Evolutionary conservation across 306 rosid species (phyloP), one percentile per base, ranked within the genome.

Genomic region (Gastrolobium villosum): DNA sequence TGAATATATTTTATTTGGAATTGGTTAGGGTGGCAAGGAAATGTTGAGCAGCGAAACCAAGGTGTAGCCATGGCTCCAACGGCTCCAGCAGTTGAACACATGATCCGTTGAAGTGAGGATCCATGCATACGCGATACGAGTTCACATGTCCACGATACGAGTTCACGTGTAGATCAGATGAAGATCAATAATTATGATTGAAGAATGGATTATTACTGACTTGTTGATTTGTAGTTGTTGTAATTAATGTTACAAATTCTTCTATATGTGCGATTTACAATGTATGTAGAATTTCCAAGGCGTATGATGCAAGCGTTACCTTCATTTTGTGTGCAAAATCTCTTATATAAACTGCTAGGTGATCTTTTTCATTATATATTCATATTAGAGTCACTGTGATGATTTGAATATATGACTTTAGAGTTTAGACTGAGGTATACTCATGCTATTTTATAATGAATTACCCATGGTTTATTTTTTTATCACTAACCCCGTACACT

Each of bases 1-100:
- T 70, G 26, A 71, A 32, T 62, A 1, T 36, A 44, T 75, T 35
- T 41, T 10, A 13, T 45, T 68, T 68, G 76, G 20, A 20, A 46
- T n/a, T 79, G 61, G 8, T 5, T 3, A 84, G 88, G 88, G 14
- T 86, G 89, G 86, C 56, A 82, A 7, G 89, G 77, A 44, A 82
- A 86, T 52, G 70, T 79, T 13, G 80, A 82, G 53, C 73, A 15
- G 34, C 45, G 80, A 28, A 75, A 20, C 62, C 26, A 35, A 0
- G 82, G 59, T 10, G 43, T 52, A 13, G n/a, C 26, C n/a, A 44
- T 36, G 75, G 3, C 10, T 5, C 31, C 86, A 50, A 30, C 59
- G 0, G 79, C 80, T 35, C 84, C 87, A 10, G 1, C 37, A 20
- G 11, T 54, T 7, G 46, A 69, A 44, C 48, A 13, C 78, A 84